These are phyloP conservation scores for Saccharomycopsis babjevae DNA, from an alignment of 805 yeast genomes.

Conservation along the genomic window DNA sequence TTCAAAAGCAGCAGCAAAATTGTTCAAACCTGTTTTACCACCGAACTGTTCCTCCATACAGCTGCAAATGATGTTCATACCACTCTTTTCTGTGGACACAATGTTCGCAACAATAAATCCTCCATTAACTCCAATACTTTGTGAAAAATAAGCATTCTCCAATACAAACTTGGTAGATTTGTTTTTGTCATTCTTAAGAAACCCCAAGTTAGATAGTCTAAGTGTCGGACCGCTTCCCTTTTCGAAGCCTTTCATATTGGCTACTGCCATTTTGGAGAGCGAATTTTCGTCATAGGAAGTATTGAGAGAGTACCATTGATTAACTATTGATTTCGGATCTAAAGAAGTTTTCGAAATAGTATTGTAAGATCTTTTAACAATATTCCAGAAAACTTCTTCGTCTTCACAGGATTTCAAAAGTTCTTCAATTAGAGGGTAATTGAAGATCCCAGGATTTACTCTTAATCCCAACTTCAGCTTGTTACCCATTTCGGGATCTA, in stretches of 20 bases:
- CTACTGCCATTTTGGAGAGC: not conserved
- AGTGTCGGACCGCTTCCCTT: not conserved
- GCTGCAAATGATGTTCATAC: slow-evolving; percentile 1
- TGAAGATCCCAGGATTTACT: not conserved
- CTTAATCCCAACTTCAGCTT: not conserved
- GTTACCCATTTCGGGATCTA: not conserved
- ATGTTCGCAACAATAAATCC: not conserved
- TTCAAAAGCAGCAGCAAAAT: not conserved
- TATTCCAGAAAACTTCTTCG: not conserved
- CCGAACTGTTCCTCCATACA: slow-evolving; percentile 1
- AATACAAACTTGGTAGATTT: not conserved
- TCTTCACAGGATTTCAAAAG: not conserved
- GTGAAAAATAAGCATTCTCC: slow-evolving; percentile 2
- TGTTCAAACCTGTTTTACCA: not conserved
- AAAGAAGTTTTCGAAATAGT: not conserved
- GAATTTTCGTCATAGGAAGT: slow-evolving; percentile 3
- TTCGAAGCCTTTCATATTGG: not conserved
- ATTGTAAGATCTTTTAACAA: slow-evolving; percentile 2
- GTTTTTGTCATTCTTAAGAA: not conserved
- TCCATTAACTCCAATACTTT: slow-evolving; percentile 1
- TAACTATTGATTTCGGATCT: slow-evolving; percentile 1
- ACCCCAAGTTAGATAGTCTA: slow-evolving; percentile 2
- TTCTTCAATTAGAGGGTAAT: not conserved
- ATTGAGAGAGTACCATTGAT: slow-evolving; percentile 1
- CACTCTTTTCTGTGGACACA: not conserved